Percentiles rank a stretch among this genome's conserved stretches.
These are phyloP conservation scores for Fraxinus sp. DNA, from an alignment of 305 asterid genomes.

Conservation along the genomic window DNA sequence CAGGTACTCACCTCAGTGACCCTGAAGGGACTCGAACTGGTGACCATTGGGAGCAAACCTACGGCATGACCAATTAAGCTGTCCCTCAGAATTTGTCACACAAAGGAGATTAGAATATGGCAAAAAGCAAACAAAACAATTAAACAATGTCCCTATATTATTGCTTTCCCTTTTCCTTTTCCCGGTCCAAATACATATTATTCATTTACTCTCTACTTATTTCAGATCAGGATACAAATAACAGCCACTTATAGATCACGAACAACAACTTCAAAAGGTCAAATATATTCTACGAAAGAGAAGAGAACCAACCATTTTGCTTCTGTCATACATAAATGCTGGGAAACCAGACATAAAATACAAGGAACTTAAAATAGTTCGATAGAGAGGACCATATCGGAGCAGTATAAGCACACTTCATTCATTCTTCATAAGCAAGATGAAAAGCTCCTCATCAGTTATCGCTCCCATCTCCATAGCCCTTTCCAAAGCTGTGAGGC, in stretches of 20 bases:
- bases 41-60: too few species aligned
- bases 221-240: background rate
- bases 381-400: background rate
- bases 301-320: background rate
- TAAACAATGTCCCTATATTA: background rate
- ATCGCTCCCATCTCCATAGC: conserved; percentile 98
- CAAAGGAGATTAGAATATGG: too few species aligned
- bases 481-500: conserved; percentile 72
- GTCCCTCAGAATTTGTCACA: too few species aligned
- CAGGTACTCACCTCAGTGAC: too few species aligned
- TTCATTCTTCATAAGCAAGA: conserved; percentile 76
- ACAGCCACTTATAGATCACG: background rate
- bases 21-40: too few species aligned
- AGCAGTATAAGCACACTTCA: conserved; percentile 28
- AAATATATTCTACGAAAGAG: background rate
- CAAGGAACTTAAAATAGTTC: background rate
- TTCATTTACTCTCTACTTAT: background rate
- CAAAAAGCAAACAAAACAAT: too few species aligned
- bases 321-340: background rate
- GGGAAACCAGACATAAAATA: background rate
- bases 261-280: background rate
- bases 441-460: conserved; percentile 83
- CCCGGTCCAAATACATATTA: background rate
- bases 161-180: background rate
- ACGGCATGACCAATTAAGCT: too few species aligned